Conservation (phyloP, 1,284 basidiomycete species). For the Leccinum pachyderme region DNA sequence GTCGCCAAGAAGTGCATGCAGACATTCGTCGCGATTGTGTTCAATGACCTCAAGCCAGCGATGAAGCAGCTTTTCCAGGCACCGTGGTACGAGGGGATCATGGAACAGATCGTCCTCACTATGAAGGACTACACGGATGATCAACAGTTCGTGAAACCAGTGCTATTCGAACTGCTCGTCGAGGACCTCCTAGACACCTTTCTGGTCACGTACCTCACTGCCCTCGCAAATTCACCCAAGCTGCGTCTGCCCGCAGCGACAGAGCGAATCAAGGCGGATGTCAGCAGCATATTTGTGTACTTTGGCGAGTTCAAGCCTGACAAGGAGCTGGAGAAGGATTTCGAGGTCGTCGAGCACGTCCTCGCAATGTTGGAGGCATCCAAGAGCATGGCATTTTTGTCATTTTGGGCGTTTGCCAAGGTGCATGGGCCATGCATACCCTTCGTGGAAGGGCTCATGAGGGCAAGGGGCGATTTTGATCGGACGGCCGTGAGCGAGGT, state of each 20-base stretch:
- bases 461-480: constrained; percentile 88
- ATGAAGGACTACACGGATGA: constrained; percentile 95
- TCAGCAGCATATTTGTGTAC: constrained; percentile 75
- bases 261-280: constrained; percentile 81
- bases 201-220: constrained; percentile 88
- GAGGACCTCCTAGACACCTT: constrained; percentile 94
- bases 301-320: constrained; percentile 80
- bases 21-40: constrained; percentile 90
- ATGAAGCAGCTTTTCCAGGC: constrained; percentile 84
- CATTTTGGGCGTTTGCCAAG: constrained; percentile 96
- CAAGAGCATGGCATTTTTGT: constrained; percentile 91
- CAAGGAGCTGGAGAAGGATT: constrained; percentile 79
- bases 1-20: constrained; percentile 97
- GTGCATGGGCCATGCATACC: constrained; percentile 90
- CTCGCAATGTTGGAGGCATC: constrained; percentile 86
- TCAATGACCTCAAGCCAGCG: constrained; percentile 91
- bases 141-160: constrained; percentile 86
- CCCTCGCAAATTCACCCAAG: constrained; percentile 83
- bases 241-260: constrained; percentile 85
- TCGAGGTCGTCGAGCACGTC: constrained; percentile 88
- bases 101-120: constrained; percentile 88
- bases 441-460: constrained; percentile 90
- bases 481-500: constrained; percentile 84
- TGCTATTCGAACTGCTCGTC: constrained; percentile 88
- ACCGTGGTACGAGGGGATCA: constrained; percentile 86